A percentile compares a stretch with the other conserved stretches of the same genome.
phyloP scores from a whole-genome alignment of 2,329 filamentous ascomycete species.

The Trichothecium roseum region DNA sequence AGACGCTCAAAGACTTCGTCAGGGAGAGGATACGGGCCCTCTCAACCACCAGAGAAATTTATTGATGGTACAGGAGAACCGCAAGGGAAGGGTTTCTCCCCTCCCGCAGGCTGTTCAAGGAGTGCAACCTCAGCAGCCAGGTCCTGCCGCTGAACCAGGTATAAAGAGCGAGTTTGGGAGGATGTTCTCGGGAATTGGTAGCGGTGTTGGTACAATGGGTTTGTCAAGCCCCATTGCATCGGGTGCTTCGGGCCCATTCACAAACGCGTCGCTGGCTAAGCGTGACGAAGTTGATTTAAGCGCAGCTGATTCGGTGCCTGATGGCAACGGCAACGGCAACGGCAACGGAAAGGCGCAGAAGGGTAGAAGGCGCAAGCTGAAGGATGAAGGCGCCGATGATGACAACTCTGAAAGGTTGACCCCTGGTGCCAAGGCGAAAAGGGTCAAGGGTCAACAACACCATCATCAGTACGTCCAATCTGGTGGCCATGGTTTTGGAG shows the following conservation, averaged over 20 bases:
- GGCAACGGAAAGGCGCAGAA: slow-evolving; percentile 29
- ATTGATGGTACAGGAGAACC: slow-evolving; percentile 70
- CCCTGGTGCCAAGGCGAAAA: slow-evolving; percentile 50
- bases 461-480: slow-evolving; percentile 50
- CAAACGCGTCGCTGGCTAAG: slow-evolving; percentile 31
- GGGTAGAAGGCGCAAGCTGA: slow-evolving; percentile 58
- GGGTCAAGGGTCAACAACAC: slow-evolving; percentile 55
- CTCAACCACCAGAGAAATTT: slow-evolving; percentile 50
- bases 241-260: slow-evolving; percentile 31
- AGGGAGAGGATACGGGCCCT: slow-evolving; percentile 42
- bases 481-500: background rate
- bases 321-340: slow-evolving; percentile 16
- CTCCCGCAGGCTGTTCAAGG: slow-evolving; percentile 90
- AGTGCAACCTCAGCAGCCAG: slow-evolving; percentile 69
- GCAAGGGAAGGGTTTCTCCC: slow-evolving; percentile 75
- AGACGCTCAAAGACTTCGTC: slow-evolving; percentile 26
- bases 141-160: slow-evolving; percentile 70
- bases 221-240: slow-evolving; percentile 39
- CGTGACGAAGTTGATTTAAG: slow-evolving; percentile 41
- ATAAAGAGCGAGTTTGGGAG: slow-evolving; percentile 93
- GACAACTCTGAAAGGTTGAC: slow-evolving; percentile 52
- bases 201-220: slow-evolving; percentile 39
- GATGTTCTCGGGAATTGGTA: slow-evolving; percentile 87
- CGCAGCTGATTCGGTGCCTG: slow-evolving; percentile 33
- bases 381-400: slow-evolving; percentile 68